Conservation (phyloP, 805 yeast genomes). For the Yarrowia yakushimensis region DNA sequence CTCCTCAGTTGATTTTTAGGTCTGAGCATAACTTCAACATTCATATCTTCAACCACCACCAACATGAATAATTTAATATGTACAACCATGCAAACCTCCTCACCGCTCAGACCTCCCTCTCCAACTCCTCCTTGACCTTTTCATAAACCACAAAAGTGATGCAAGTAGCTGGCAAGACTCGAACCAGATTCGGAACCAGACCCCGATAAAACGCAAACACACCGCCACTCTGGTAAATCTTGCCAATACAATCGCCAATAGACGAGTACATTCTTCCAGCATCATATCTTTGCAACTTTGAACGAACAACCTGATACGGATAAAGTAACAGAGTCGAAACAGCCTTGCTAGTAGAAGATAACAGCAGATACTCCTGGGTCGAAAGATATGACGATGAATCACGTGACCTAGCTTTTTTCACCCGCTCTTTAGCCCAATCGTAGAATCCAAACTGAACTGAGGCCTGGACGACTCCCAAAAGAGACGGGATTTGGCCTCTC, state of each 20-base stretch:
- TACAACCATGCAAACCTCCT: too few species aligned
- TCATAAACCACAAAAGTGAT: slow-evolving; percentile 87
- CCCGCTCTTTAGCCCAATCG: slow-evolving; percentile 42
- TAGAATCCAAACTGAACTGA: slow-evolving; percentile 84
- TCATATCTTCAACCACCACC: too few species aligned
- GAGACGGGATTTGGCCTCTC: slow-evolving; percentile 70
- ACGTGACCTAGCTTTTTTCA: neutral
- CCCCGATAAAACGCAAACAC: slow-evolving; percentile 78
- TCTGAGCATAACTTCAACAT: too few species aligned
- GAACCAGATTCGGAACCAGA: slow-evolving; percentile 63
- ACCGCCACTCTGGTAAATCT: slow-evolving; percentile 52
- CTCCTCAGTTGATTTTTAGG: too few species aligned
- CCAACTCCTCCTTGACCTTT: slow-evolving; percentile 28
- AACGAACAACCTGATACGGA: slow-evolving; percentile 77
- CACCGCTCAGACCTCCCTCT: neutral
- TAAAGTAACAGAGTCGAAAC: slow-evolving; percentile 65
- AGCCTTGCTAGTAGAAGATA: slow-evolving; percentile 68
- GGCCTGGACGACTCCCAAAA: slow-evolving; percentile 83
- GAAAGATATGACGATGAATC: slow-evolving; percentile 31
- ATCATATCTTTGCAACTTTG: slow-evolving; percentile 63
- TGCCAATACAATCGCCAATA: slow-evolving; percentile 38
- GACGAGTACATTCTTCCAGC: slow-evolving; percentile 35
- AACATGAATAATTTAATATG: too few species aligned
- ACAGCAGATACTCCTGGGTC: slow-evolving; percentile 56
- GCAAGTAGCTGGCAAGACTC: slow-evolving; percentile 92